Evolutionary conservation across 1,139 yeast genomes (phyloP).

Genomic region (Kurtzmaniella quercitrusa): DNA sequence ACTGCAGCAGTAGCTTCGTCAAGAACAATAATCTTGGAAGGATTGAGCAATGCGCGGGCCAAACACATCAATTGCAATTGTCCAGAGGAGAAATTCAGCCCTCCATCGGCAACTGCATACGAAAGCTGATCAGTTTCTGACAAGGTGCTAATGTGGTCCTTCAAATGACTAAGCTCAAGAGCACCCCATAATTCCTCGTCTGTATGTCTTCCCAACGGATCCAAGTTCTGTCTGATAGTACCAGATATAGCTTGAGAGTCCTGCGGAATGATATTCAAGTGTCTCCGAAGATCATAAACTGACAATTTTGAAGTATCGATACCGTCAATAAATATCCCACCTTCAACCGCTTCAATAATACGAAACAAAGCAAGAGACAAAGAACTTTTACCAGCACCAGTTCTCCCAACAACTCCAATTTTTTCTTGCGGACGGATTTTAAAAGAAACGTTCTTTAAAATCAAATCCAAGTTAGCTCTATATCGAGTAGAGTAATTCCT

Average conservation of each 20-base stretch:
- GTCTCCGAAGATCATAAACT: constrained; percentile 48
- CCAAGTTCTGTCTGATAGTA: constrained; percentile 54
- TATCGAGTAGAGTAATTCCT: constrained; percentile 62
- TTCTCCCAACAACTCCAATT: constrained; percentile 79
- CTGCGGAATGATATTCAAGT: constrained; percentile 62
- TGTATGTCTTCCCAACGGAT: constrained; percentile 48
- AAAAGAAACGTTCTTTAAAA: constrained; percentile 49
- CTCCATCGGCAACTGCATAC: constrained; percentile 58
- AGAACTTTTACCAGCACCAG: constrained; percentile 84
- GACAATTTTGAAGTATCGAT: constrained; percentile 44
- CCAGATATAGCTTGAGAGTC: constrained; percentile 68
- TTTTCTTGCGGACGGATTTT: constrained; percentile 58
- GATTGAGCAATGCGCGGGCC: constrained; percentile 62
- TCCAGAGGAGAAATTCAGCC: constrained; percentile 71
- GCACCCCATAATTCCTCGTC: constrained; percentile 56
- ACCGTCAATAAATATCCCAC: constrained; percentile 48
- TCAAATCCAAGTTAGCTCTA: constrained; percentile 55
- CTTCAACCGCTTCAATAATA: constrained; percentile 60
- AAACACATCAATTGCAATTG: constrained; percentile 74
- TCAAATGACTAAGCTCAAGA: constrained; percentile 49
- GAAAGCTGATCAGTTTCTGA: constrained; percentile 1
- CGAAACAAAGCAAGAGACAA: constrained; percentile 70
- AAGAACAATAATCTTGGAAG: constrained; percentile 59
- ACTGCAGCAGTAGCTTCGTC: constrained; percentile 90
- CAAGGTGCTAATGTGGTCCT: constrained; percentile 32